Base-by-base conservation (phyloP, 345 rosid species). In the Arabidopsis thaliana region DNA sequence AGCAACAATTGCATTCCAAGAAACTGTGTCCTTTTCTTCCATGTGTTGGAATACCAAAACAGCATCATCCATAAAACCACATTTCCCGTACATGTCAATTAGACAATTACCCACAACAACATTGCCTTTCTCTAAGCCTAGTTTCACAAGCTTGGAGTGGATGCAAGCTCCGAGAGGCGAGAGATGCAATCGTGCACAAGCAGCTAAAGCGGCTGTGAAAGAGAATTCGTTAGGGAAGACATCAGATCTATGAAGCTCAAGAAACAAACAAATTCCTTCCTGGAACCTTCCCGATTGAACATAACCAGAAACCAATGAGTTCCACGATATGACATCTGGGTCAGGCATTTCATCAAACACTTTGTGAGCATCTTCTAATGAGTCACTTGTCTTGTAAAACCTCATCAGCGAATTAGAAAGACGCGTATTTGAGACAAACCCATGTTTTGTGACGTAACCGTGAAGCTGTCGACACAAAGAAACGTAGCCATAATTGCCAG, bases 11-110 rank as follows among this genome's bases (percentile, higher is more conserved):
- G 91, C 88, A 81, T 93, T 93, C 93, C 98, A 89, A 30, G 97
- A 89, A 82, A 93, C 80, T 24, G 67, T 75, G 60, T 90, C 98
- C 82, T 72, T 89, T 28, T 71, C 79, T 63, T 65, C 63, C 88
- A 88, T 83, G 41, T 76, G 73, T 25, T 66, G 50, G 59, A 93
- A 89, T 34, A 83, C 82, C 77, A 25, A 40, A 22, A 86, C 78
- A 3, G 98, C 91, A 58, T 89, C 85, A 40, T 74, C 84, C 67
- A 85, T 82, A 6, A 49, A 83, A 24, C 82, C 88, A 40, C 96
- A 87, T 83, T 87, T 93, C 6, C 96, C 97, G n/a, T 93, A 91
- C 89, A 87, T 84, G 71, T 89, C 93, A 34, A 93, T 83, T 81
- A 93, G 82, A 79, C 96, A 93, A 76, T 93, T 91, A 37, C 79